Base-by-base conservation (phyloP, 257 asterid genomes). In the Thymus mandschuricus region DNA sequence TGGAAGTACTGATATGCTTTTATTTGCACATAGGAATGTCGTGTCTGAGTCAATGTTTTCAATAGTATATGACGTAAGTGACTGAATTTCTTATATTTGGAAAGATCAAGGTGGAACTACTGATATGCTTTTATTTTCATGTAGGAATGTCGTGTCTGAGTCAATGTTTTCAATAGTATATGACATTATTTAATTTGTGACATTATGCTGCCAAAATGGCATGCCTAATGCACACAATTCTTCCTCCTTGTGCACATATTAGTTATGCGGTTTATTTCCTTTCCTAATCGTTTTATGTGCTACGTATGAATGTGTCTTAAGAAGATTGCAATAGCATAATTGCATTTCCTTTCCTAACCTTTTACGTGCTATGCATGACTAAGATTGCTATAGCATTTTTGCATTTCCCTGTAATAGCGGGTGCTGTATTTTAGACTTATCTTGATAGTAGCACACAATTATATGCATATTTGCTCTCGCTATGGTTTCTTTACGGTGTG, bases 381-480 rank as follows among this genome's bases (percentile, higher is more conserved):
- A 29, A 59, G 49, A 51, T 64, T 66, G 75, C 62, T 28, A 60
- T 45, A 33, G 52, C 55, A 30, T 67, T 35, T 46, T 48, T 60
- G 30, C 49, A 35, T 12, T 40, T 43, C 58, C 57, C 8, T 45
- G 46, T 54, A 49, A 31, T 43, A 55, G 31, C 31, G 5, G 40
- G 43, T 48, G 74, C 60, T 64, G 58, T 10, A 57, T 63, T 75
- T 64, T 29, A 76, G 66, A 44, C 55, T 57, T 60, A 30, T 13
- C 2, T 69, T 49, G 61, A 51, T 4, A 38, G 41, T 38, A 38
- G 41, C 41, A 3, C 3, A 30, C 70, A n/a, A 69, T 33, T 45
- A 13, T 12, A 38, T 34, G 51, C 60, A 3, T 38, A 7, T 52
- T 67, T 29, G 43, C 49, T 66, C 69, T 56, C 58, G 46, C 40